Conservation (phyloP, 495 filamentous ascomycete species). For the Penicillium samsonianum region DNA sequence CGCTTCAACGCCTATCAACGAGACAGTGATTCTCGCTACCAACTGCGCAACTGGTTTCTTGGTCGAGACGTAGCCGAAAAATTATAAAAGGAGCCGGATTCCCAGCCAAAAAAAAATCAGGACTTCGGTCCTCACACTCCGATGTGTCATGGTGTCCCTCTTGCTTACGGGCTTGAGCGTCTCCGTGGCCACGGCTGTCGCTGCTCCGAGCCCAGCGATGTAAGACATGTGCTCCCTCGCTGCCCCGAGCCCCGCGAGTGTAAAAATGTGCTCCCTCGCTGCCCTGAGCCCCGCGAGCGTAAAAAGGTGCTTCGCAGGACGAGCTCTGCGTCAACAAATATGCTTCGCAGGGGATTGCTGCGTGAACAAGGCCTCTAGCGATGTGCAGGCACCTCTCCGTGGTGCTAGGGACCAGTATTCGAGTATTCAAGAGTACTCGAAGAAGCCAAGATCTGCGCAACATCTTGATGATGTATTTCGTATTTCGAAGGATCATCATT, state of each 20-base stretch:
- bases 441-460: no score
- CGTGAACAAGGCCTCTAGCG: no score
- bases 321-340: no score
- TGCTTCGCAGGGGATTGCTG: no score
- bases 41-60: conserved; percentile 5
- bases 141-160: conserved; percentile 1
- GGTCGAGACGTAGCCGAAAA: conserved; percentile 6
- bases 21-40: conserved; percentile 4
- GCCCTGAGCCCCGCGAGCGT: no score
- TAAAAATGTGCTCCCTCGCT: no score
- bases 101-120: conserved; percentile 6
- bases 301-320: no score
- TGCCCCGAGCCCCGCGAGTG: no score
- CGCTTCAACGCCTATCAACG: no score
- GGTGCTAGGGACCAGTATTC: conserved; percentile 10
- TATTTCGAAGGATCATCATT: conserved; percentile 7
- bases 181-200: conserved; percentile 1
- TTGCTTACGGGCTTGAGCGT: not conserved
- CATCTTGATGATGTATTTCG: not conserved
- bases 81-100: conserved; percentile 2
- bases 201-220: not conserved
- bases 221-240: no score
- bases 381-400: conserved; percentile 6
- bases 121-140: not conserved
- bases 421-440: not conserved